These are phyloP conservation scores for Epichloe typhina DNA, from an alignment of 2,329 filamentous ascomycete species.

Conservation along the genomic window DNA sequence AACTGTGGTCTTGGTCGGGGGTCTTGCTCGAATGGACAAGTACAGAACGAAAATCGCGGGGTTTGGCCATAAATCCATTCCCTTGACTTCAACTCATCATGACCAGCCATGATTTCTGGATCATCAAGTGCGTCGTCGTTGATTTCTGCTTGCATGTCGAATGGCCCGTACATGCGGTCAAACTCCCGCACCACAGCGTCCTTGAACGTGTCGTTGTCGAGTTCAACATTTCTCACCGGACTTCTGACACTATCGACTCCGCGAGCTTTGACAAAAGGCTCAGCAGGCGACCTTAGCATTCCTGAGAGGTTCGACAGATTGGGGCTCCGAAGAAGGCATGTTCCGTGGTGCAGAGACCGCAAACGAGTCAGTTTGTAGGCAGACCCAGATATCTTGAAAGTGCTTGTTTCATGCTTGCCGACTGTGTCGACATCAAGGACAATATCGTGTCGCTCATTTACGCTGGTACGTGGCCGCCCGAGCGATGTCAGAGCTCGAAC, in stretches of 20 bases:
- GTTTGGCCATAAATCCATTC: slow-evolving; percentile 81
- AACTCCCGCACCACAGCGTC: slow-evolving; percentile 53
- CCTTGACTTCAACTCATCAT: slow-evolving; percentile 32
- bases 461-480: slow-evolving; percentile 46
- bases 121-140: slow-evolving; percentile 37
- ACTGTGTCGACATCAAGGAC: slow-evolving; percentile 44
- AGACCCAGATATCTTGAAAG: slow-evolving; percentile 79
- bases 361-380: slow-evolving; percentile 83
- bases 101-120: slow-evolving; percentile 30
- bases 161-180: slow-evolving; percentile 45
- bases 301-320: slow-evolving; percentile 57
- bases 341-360: slow-evolving; percentile 83
- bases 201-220: slow-evolving; percentile 34
- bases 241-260: slow-evolving; percentile 89
- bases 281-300: slow-evolving; percentile 67
- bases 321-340: slow-evolving; percentile 67
- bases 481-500: slow-evolving; percentile 61
- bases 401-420: slow-evolving; percentile 11
- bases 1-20: slow-evolving; percentile 39
- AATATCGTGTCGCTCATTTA: slow-evolving; percentile 90
- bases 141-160: slow-evolving; percentile 25
- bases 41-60: slow-evolving; percentile 65
- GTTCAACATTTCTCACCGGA: slow-evolving; percentile 63
- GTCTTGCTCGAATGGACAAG: slow-evolving; percentile 44
- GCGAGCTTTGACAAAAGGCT: slow-evolving; percentile 60